Evolutionary conservation across 1,139 yeast genomes (phyloP).

Genomic region (Pichia sp.): DNA sequence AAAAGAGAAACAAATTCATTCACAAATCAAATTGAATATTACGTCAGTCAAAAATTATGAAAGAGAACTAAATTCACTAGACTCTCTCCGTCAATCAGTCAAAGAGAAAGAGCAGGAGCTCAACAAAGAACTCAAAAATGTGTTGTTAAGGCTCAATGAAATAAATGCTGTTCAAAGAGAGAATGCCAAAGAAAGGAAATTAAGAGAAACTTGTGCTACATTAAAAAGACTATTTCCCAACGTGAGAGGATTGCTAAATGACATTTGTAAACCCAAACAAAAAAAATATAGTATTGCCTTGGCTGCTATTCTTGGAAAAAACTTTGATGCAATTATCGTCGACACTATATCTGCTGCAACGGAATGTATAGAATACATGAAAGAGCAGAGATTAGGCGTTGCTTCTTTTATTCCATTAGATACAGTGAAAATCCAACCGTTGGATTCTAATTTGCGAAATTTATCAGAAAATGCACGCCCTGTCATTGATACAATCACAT

Average conservation of each 20-base stretch:
- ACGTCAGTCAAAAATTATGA: slow-evolving; percentile 38
- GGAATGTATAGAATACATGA: slow-evolving; percentile 75
- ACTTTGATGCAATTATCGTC: slow-evolving; percentile 80
- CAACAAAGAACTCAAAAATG: slow-evolving; percentile 62
- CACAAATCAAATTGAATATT: slow-evolving; percentile 31
- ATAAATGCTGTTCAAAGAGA: slow-evolving; percentile 74
- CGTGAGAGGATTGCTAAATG: slow-evolving; percentile 75
- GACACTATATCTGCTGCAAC: slow-evolving; percentile 73
- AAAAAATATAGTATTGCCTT: slow-evolving; percentile 74
- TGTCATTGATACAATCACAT: slow-evolving; percentile 68
- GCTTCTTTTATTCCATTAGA: slow-evolving; percentile 90
- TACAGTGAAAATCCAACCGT: slow-evolving; percentile 60
- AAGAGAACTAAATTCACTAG: slow-evolving; percentile 39
- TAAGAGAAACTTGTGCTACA: slow-evolving; percentile 68
- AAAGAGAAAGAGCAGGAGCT: slow-evolving; percentile 49
- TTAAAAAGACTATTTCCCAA: slow-evolving; percentile 74
- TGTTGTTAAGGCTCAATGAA: slow-evolving; percentile 62
- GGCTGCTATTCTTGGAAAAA: slow-evolving; percentile 72
- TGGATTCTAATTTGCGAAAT: slow-evolving; percentile 54
- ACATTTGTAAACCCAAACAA: slow-evolving; percentile 75
- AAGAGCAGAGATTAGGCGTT: slow-evolving; percentile 80
- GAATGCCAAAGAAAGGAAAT: slow-evolving; percentile 59
- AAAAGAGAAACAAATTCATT: slow-evolving; percentile 36
- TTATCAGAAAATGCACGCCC: slow-evolving; percentile 57
- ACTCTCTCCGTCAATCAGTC: slow-evolving; percentile 44